Evolutionary conservation across 345 rosid species (phyloP).

Genomic region (Clarkia xantiana): DNA sequence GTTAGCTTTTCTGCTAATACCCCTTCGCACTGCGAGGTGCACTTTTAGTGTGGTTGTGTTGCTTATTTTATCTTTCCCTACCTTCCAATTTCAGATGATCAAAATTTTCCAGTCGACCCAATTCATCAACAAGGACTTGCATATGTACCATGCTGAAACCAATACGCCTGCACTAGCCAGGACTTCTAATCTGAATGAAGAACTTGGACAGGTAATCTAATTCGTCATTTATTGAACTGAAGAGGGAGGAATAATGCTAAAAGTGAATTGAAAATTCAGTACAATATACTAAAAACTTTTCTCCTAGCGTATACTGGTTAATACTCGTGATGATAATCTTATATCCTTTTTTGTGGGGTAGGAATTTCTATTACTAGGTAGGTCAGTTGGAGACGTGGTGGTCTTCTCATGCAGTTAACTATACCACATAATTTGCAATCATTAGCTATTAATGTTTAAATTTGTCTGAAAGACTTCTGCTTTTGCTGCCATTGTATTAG

Average conservation of each 20-base stretch:
- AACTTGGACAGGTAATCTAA: slow-evolving; percentile 90
- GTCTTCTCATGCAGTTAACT: too few species aligned
- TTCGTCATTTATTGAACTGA: neutral
- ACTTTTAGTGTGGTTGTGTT: slow-evolving; percentile 6
- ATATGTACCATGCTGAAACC: slow-evolving; percentile 82
- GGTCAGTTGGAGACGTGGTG: too few species aligned
- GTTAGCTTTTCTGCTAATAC: slow-evolving; percentile 17
- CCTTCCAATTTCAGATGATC: slow-evolving; percentile 51
- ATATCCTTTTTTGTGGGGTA: too few species aligned
- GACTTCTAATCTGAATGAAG: slow-evolving; percentile 97
- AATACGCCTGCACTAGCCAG: slow-evolving; percentile 90
- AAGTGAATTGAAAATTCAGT: too few species aligned
- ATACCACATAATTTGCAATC: too few species aligned
- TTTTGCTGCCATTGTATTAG: neutral
- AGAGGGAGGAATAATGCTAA: too few species aligned
- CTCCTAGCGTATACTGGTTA: too few species aligned
- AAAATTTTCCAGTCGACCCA: slow-evolving; percentile 94
- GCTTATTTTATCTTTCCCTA: slow-evolving; percentile 7
- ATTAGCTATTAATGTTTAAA: too few species aligned
- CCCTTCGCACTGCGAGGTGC: neutral
- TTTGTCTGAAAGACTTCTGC: neutral
- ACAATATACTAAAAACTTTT: too few species aligned
- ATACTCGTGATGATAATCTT: too few species aligned
- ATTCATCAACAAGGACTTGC: slow-evolving; percentile 85
- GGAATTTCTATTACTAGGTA: too few species aligned